Evolutionary conservation across 139 green algal species (phyloP), one percentile per base, ranked within the genome.

Genomic region (Pycnococcus provasolii): DNA sequence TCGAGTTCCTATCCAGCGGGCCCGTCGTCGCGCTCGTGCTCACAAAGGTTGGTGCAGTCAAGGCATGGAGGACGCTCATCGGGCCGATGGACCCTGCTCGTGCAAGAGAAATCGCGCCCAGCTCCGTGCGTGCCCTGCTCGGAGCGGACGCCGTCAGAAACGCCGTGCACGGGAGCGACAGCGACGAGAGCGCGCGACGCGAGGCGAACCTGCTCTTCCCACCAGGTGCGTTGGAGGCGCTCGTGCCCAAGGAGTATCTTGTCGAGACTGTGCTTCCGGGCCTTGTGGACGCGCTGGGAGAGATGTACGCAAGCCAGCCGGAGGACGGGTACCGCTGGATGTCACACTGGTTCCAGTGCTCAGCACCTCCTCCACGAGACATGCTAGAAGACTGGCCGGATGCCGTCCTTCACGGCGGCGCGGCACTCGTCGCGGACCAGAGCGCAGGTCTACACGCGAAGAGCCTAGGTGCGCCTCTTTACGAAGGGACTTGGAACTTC

Each of bases 241-340:
- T 61, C 9, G 9, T 15, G 8, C 54, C 54, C 7, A 8, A 61
- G 54, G 54, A 61, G 7, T 61, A 44, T 37, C 11, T 61, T 5
- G n/a, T 61, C 5, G 54, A 61, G 54, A 61, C 54, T 5, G 54
- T 61, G 54, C 7, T 61, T n/a, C 54, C 54, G 6, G 54, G 54
- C n/a, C 54, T 61, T 5, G 54, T 61, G 11, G 54, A 61, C n/a
- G 54, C 54, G 54, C 54, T 61, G 7, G 9, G 5, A 5, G 54
- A 61, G 9, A 61, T 61, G 54, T 61, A 61, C 54, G 42, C 9
- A n/a, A 26, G n/a, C 11, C 9, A 42, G 54, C 54, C 54, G 54
- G 54, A 41, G 6, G 54, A 61, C 54, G n/a, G n/a, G 11, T 61
- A 61, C 54, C 9, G 13, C 54, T 61, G 54, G 54, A 8, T 61